Percentiles rank a stretch among this genome's conserved stretches.
Evolutionary conservation across 169 alveolate genomes (phyloP).

Genomic region (Eimeria acervulina): DNA sequence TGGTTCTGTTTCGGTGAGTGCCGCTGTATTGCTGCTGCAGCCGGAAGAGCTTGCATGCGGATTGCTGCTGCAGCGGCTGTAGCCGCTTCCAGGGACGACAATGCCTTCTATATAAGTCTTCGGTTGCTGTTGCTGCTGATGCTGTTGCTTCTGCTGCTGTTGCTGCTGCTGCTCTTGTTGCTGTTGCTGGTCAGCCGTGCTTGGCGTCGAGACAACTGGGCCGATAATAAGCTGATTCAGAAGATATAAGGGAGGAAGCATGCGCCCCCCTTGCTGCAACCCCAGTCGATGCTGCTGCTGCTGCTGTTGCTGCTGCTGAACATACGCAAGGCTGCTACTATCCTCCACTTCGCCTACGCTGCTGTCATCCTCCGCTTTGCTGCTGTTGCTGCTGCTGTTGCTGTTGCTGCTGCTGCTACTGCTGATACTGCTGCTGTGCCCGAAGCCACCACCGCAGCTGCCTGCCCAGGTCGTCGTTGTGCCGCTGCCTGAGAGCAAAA

Average conservation of each 20-base stretch:
- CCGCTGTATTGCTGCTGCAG: not conserved
- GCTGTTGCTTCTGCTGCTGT: not conserved
- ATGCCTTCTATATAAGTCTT: not conserved
- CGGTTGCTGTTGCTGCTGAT: not conserved
- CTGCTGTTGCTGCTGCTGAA: not conserved
- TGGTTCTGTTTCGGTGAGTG: not conserved
- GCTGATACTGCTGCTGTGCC: constrained; percentile 26
- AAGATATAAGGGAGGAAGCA: constrained; percentile 16
- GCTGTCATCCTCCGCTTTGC: not conserved
- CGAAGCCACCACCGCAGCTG: not conserved
- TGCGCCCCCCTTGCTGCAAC: not conserved
- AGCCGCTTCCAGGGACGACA: not conserved
- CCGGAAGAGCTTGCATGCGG: not conserved
- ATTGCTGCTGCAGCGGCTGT: not conserved
- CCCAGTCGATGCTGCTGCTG: not conserved
- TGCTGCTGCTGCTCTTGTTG: not conserved
- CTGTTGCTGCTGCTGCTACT: constrained; percentile 55
- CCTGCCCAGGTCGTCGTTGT: constrained; percentile 11
- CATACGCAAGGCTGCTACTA: not conserved
- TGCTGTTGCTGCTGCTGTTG: constrained; percentile 63
- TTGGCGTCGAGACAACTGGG: not conserved
- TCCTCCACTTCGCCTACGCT: not conserved
- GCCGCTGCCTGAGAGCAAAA: constrained; percentile 17
- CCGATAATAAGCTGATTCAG: constrained; percentile 6
- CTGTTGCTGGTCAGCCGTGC: not conserved